A percentile compares a stretch with the other conserved stretches of the same genome.
Conservation (phyloP, 2,329 filamentous ascomycete genomes). For the Penicillium sp. region DNA sequence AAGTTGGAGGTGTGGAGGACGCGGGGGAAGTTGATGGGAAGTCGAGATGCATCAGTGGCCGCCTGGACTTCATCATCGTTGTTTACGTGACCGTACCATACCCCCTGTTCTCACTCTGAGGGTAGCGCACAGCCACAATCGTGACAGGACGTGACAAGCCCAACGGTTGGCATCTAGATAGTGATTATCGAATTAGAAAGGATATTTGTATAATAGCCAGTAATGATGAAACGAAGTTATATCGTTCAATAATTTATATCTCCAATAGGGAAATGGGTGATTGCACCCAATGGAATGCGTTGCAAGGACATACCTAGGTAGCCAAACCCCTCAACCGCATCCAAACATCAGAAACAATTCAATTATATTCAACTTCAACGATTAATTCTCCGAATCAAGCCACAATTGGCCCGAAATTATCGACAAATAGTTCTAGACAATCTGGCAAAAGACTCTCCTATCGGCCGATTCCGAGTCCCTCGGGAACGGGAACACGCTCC, state of each 20-base stretch:
- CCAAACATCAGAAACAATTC: too few relatives aligned
- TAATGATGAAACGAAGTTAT: too few relatives aligned
- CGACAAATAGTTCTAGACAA: background rate
- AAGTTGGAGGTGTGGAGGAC: conserved; percentile 18
- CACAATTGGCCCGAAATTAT: conserved; percentile 5
- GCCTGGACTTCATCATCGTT: conserved; percentile 21
- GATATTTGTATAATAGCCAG: too few relatives aligned
- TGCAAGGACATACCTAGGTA: too few relatives aligned
- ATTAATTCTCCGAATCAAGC: background rate
- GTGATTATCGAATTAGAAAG: too few relatives aligned
- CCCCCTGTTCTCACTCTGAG: conserved; percentile 3
- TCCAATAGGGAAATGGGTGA: too few relatives aligned
- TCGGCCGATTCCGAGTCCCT: conserved; percentile 25
- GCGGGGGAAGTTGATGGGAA: conserved; percentile 18
- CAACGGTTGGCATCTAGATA: background rate
- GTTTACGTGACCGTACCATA: conserved; percentile 27
- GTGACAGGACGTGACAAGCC: background rate
- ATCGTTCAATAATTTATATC: too few relatives aligned
- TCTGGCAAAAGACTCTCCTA: conserved; percentile 4
- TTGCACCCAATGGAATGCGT: too few relatives aligned
- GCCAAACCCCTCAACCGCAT: too few relatives aligned
- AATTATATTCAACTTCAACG: too few relatives aligned
- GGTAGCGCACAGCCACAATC: background rate
- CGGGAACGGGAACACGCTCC: conserved; percentile 17
- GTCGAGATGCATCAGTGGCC: conserved; percentile 12